Evolutionary conservation across 1,284 basidiomycete genomes (phyloP).

Genomic region (Anthracocystis panici-leucophaei): DNA sequence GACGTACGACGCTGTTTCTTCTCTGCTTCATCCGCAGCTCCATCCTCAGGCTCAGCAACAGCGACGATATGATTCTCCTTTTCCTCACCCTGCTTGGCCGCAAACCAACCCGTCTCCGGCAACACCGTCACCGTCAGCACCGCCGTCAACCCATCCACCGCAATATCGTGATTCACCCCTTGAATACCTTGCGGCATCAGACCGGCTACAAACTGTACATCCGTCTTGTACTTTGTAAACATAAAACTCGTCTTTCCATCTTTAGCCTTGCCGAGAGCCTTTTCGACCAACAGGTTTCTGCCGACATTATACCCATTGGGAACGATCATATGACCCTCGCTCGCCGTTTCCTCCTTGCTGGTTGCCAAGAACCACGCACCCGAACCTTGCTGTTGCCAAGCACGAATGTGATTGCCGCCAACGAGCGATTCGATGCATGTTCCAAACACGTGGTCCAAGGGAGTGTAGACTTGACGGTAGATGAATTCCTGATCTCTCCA

Average conservation of each 20-base stretch:
- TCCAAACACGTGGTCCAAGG: conserved; percentile 48
- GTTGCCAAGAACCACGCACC: conserved; percentile 85
- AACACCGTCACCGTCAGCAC: conserved; percentile 52
- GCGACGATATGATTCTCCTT: neutral
- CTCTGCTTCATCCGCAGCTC: neutral
- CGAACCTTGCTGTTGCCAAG: conserved; percentile 72
- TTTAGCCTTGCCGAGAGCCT: conserved; percentile 29
- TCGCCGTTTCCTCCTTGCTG: conserved; percentile 51
- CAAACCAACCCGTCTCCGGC: conserved; percentile 11
- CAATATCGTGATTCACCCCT: conserved; percentile 73
- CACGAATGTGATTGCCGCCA: conserved; percentile 89
- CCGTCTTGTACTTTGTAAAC: conserved; percentile 72
- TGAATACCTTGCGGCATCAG: conserved; percentile 73
- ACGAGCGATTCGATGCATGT: conserved; percentile 78
- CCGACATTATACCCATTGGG: conserved; percentile 63
- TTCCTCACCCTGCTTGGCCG: neutral
- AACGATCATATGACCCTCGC: conserved; percentile 51
- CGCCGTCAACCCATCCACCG: conserved; percentile 59
- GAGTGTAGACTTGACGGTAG: conserved; percentile 58
- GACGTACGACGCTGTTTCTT: conserved; percentile 5
- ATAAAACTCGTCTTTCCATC: conserved; percentile 54
- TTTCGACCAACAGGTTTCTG: conserved; percentile 78
- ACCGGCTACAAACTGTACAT: conserved; percentile 73
- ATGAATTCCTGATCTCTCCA: conserved; percentile 54
- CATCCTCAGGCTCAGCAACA: neutral